Evolutionary conservation across 768 basidiomycete species (phyloP).

Genomic region (Mycena amicta): DNA sequence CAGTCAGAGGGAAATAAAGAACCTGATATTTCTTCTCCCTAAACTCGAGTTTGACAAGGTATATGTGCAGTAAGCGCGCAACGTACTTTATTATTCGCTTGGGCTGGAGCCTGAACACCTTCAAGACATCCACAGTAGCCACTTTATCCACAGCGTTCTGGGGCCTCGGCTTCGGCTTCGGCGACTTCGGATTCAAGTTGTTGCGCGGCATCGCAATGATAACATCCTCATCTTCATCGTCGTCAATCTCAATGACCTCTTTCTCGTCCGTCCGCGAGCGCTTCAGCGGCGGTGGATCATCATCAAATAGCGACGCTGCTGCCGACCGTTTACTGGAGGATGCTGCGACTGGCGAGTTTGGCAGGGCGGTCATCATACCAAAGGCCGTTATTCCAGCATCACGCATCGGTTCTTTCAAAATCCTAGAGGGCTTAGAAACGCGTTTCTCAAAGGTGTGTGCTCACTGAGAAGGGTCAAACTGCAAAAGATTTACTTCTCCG

Average conservation of each 20-base stretch:
- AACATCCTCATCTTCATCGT: conserved; percentile 34
- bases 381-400: conserved; percentile 25
- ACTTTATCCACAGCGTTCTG: conserved; percentile 21
- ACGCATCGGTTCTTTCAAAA: conserved; percentile 23
- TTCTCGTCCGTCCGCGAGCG: conserved; percentile 24
- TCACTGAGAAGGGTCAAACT: conserved; percentile 78
- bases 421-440: conserved; percentile 23
- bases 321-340: conserved; percentile 22
- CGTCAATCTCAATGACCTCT: conserved; percentile 13
- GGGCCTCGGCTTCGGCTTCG: conserved; percentile 12
- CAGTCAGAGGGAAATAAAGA: conserved; percentile 75
- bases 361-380: conserved; percentile 10
- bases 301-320: not conserved
- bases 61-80: too few relatives aligned
- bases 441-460: conserved; percentile 17
- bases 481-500: conserved; percentile 63
- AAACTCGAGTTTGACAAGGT: too few relatives aligned
- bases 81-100: conserved; percentile 23
- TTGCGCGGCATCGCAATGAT: conserved; percentile 18
- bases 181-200: too few relatives aligned
- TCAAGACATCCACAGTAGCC: conserved; percentile 39
- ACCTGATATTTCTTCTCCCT: conserved; percentile 74
- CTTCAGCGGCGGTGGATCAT: conserved; percentile 28
- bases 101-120: conserved; percentile 51
- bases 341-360: conserved; percentile 14